Percentiles rank a stretch among this genome's conserved stretches.
These are phyloP conservation scores for Mycena leptocephala DNA, from an alignment of 768 basidiomycete genomes.

Conservation along the genomic window DNA sequence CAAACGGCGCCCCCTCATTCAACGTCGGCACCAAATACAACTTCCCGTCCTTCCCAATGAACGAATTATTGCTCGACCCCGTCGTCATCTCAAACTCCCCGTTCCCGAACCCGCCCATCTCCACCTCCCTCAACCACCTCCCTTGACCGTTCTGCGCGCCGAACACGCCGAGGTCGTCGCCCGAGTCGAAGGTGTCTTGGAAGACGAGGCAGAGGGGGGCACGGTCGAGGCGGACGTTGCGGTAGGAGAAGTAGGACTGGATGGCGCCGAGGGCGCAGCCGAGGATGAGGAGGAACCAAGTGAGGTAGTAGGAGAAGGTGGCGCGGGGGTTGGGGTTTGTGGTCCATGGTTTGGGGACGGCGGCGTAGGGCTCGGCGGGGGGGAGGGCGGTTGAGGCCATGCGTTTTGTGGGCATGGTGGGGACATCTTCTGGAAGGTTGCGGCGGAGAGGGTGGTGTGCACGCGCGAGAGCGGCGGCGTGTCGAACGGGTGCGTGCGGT, in stretches of 20 bases:
- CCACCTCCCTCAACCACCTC: conserved; percentile 64
- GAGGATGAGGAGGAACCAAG: conserved; percentile 68
- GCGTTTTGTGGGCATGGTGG: conserved; percentile 35
- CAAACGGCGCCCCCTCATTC: conserved; percentile 72
- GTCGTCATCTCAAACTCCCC: conserved; percentile 93
- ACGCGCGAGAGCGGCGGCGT: not conserved
- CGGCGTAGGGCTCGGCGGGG: conserved; percentile 51
- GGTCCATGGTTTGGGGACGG: conserved; percentile 74
- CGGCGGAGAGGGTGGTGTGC: not conserved
- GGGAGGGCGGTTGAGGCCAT: conserved; percentile 59
- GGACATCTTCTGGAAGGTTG: not conserved
- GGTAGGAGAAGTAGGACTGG: conserved; percentile 73
- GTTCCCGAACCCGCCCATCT: conserved; percentile 87
- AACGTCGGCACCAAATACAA: conserved; percentile 92
- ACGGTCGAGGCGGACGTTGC: conserved; percentile 68
- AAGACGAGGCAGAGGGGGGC: conserved; percentile 76
- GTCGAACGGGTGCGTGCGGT: not conserved
- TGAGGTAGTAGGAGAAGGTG: conserved; percentile 70
- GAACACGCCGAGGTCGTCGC: conserved; percentile 67
- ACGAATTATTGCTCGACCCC: conserved; percentile 78
- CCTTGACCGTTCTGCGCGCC: conserved; percentile 47
- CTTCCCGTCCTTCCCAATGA: conserved; percentile 77
- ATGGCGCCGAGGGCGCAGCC: conserved; percentile 69
- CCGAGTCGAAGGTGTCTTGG: conserved; percentile 77
- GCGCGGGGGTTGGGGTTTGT: conserved; percentile 65